Base-by-base conservation (phyloP, 345 rosid species). In the Ceriops zippeliana region DNA sequence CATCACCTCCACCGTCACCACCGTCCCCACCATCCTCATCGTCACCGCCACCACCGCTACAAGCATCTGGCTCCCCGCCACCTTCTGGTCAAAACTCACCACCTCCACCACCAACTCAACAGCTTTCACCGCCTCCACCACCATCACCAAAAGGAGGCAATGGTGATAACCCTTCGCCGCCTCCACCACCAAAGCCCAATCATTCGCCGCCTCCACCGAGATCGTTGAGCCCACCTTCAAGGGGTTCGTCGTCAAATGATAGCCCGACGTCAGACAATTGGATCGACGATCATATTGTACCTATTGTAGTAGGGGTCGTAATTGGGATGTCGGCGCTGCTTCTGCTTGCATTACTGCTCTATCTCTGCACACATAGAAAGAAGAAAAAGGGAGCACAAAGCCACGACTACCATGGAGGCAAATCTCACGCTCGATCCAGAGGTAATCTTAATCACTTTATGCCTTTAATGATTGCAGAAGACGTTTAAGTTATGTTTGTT, bases 381-480 rank as follows among this genome's bases (percentile, higher is more conserved):
- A 90, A 82, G 81, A 88, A 69, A 83, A 85, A 75, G 67, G 79
- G 72, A 70, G 56, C 66, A 24, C 58, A 67, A 57, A 75, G 61
- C 34, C 76, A 75, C 52, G 81, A 76, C 62, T 80, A 80, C 62
- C 81, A 80, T 76, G 65, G 69, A 5, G 81, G 73, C 73, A 73
- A 59, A 19, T 53, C 67, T 27, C 61, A 38, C 34, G 63, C 46
- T 13, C 5, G 16, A 59, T 22, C 10, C 59, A 67, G 51, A 17
- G 62, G 79, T 70, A 70, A 20, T 24, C 46, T 28, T 24, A 52
- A 49, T 5, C 42, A 8, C 49, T 42, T 15, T 19, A 13, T 42
- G 49, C 49, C 49, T 42, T 42, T 42, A 42, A 42, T 42, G 49
- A 42, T 42, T 42, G 49, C 49, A 13, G 17, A 15, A 42, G 4